Percentiles rank a stretch among this genome's conserved stretches.
These are phyloP conservation scores for Emydomyces testavorans DNA, from an alignment of 2,329 filamentous ascomycete genomes.

Conservation along the genomic window DNA sequence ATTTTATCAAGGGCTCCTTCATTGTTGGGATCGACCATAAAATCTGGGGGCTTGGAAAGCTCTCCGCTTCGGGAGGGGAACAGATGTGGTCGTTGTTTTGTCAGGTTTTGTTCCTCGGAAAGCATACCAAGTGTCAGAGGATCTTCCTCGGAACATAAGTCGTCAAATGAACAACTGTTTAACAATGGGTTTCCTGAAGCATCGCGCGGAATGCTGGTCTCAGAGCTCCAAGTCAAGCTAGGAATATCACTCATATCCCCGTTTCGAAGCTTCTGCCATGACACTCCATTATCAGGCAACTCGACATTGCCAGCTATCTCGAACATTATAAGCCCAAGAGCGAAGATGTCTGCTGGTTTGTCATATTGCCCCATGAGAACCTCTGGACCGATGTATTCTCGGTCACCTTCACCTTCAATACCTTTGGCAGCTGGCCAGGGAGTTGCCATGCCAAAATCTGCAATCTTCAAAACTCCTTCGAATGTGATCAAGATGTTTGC, in stretches of 20 bases:
- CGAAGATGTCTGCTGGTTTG: conserved; percentile 86
- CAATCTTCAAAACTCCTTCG: conserved; percentile 55
- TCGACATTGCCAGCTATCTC: conserved; percentile 91
- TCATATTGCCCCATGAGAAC: conserved; percentile 77
- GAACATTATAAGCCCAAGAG: conserved; percentile 83
- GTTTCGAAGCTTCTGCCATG: conserved; percentile 79
- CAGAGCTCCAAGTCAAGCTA: conserved; percentile 68
- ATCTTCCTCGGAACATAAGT: conserved; percentile 30
- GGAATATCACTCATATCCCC: conserved; percentile 84
- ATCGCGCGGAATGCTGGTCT: conserved; percentile 60
- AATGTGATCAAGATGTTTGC: conserved; percentile 56
- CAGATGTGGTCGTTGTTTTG: conserved; percentile 1
- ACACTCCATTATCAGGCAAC: conserved; percentile 81
- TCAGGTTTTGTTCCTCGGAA: conserved; percentile 4
- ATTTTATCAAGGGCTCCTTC: conserved; percentile 68
- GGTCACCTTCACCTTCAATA: conserved; percentile 85
- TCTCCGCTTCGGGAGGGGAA: conserved; percentile 41
- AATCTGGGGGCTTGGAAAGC: conserved; percentile 60
- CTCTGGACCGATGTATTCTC: conserved; percentile 91
- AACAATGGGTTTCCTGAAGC: conserved; percentile 57
- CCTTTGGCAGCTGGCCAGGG: conserved; percentile 62
- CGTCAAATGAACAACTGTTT: conserved; percentile 34
- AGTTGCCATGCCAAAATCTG: conserved; percentile 61
- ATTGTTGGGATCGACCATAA: conserved; percentile 72
- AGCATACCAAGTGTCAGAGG: conserved; percentile 7